Conservation (phyloP, 1,284 basidiomycete species). For the Taiwanofungus camphoratus region DNA sequence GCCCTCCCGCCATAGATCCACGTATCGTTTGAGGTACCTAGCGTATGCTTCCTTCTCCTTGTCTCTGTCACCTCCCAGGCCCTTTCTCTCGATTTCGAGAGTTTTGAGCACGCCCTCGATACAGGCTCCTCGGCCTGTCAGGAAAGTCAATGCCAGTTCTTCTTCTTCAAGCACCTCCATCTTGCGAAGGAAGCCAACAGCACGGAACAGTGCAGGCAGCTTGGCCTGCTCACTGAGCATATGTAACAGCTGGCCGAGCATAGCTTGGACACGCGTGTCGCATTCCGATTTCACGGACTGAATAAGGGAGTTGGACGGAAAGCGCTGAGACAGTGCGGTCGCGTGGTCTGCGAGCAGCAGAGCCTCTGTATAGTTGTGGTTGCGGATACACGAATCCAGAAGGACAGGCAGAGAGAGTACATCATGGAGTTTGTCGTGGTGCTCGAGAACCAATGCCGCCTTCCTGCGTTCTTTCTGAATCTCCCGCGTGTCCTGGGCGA, state of each 20-base stretch:
- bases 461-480: slow-evolving; percentile 65
- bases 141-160: slow-evolving; percentile 64
- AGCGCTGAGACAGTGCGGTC: slow-evolving; percentile 35
- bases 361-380: slow-evolving; percentile 88
- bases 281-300: slow-evolving; percentile 67
- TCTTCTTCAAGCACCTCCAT: slow-evolving; percentile 63
- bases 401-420: slow-evolving; percentile 85
- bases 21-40: slow-evolving; percentile 78
- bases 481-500: slow-evolving; percentile 50
- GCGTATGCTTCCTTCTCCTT: slow-evolving; percentile 65
- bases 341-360: slow-evolving; percentile 77
- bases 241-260: slow-evolving; percentile 73
- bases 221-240: slow-evolving; percentile 83
- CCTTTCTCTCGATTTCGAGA: slow-evolving; percentile 37
- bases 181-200: slow-evolving; percentile 77
- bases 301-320: slow-evolving; percentile 38
- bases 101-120: slow-evolving; percentile 40
- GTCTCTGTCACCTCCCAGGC: slow-evolving; percentile 31
- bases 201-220: slow-evolving; percentile 84
- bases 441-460: slow-evolving; percentile 78
- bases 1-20: slow-evolving; percentile 89
- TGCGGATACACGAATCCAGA: slow-evolving; percentile 87
- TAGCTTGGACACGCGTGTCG: slow-evolving; percentile 65
- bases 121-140: slow-evolving; percentile 55
- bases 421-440: slow-evolving; percentile 88